These are phyloP conservation scores for Hydnum rufescens DNA, from an alignment of 768 basidiomycete species.

Conservation along the genomic window DNA sequence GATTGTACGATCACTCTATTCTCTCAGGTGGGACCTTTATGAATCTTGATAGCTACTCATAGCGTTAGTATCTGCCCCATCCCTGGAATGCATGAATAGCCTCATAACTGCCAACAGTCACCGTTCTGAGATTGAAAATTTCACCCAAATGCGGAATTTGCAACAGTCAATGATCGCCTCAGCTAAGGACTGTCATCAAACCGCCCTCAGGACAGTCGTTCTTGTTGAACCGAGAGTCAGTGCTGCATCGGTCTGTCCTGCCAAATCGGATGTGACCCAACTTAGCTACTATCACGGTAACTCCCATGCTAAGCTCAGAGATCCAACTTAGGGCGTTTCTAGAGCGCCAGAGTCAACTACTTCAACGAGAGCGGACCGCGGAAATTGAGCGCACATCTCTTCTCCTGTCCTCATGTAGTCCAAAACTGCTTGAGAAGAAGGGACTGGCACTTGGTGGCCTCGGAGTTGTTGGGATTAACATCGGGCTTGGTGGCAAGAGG, in stretches of 20 bases:
- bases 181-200: too few species aligned
- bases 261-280: background rate
- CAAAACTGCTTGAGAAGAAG: constrained; percentile 70
- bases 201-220: too few species aligned
- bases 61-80: too few species aligned
- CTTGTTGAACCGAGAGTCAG: too few species aligned
- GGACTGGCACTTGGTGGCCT: constrained; percentile 65
- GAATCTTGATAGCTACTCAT: too few species aligned
- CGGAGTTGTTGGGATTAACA: constrained; percentile 44
- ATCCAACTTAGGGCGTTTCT: constrained; percentile 35
- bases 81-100: too few species aligned
- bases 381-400: constrained; percentile 67
- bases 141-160: too few species aligned
- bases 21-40: too few species aligned
- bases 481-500: constrained; percentile 90
- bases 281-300: background rate
- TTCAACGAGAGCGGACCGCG: constrained; percentile 56
- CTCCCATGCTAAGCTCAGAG: background rate
- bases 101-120: too few species aligned
- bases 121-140: too few species aligned
- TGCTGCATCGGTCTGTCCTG: background rate
- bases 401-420: constrained; percentile 62
- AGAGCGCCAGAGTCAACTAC: constrained; percentile 41
- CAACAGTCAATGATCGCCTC: too few species aligned
- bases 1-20: too few species aligned